phyloP scores from a whole-genome alignment of 345 rosid genomes.

The Acer negundo region DNA sequence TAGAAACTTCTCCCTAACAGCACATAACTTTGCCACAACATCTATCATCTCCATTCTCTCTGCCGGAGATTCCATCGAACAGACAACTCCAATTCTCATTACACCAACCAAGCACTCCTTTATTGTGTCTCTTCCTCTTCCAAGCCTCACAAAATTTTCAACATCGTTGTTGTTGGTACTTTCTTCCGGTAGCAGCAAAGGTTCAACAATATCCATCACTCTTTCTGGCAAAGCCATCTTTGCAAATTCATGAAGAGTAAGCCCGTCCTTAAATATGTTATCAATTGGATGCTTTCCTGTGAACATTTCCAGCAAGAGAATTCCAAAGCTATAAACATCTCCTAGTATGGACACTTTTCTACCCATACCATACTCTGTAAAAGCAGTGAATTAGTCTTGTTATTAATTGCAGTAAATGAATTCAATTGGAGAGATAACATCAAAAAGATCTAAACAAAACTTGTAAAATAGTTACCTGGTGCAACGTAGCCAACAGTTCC shows the following conservation, averaged over 20 bases:
- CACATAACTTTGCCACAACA: not conserved
- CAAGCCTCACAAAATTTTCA: not conserved
- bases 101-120: not conserved
- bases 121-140: too few relatives aligned
- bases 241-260: not conserved
- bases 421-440: too few relatives aligned
- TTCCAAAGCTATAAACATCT: conserved; percentile 5
- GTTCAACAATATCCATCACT: conserved; percentile 9
- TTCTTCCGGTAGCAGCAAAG: not conserved
- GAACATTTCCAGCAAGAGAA: conserved; percentile 4
- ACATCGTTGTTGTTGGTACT: too few relatives aligned
- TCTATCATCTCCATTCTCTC: conserved; percentile 2
- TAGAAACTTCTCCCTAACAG: not conserved
- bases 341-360: not conserved
- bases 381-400: not conserved
- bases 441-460: not conserved
- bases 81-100: not conserved
- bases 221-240: not conserved
- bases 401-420: not conserved
- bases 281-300: not conserved
- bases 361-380: conserved; percentile 4
- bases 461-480: conserved; percentile 14
- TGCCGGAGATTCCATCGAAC: not conserved
- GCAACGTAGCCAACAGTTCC: conserved; percentile 25
- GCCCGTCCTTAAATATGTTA: not conserved